Evolutionary conservation across 192 early-diverging fungal species (phyloP), one percentile per base, ranked within the genome.

Genomic region (Diversispora eburnea): DNA sequence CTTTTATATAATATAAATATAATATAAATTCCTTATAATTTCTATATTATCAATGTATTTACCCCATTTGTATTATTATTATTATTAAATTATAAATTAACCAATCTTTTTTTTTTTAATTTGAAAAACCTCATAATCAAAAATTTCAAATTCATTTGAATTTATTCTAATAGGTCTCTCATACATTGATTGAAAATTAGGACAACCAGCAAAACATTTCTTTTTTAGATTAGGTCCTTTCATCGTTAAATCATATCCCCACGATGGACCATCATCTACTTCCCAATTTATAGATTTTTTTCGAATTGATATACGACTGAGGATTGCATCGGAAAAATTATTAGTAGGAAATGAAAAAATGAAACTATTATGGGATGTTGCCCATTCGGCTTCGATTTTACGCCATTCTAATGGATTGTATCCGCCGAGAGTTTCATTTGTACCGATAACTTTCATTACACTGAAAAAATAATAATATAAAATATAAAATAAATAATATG

Each of bases 361-460:
- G 49, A 68, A 68, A 52, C 67, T 68, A 54, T 49, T 39, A 39
- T 48, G 4, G 0, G 67, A 52, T 17, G 49, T 68, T 39, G 48
- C 67, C 48, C 51, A 68, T 51, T 20, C 15, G 39, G 48, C 46
- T 13, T 49, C 43, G 7, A 54, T n/a, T 17, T n/a, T 15, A 33
- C 22, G 48, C 67, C 67, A 68, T 15, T 49, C 43, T 19, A 68
- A 25, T 5, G 67, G 67, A 68, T 68, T 68, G 17, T 68, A 68
- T 52, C 67, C 67, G 49, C 67, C 67, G 5, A 68, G 39, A 39
- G 52, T 33, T 68, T 49, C 67, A 0, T 42, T 41, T 7, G 61
- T 42, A 43, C 61, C 61, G n/a, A 5, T 17, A 8, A 63, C n/a
- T 63, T 63, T 63, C 42, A 63, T 63, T 42, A 63, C n/a, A 0